Base-by-base conservation (phyloP, 2,329 filamentous ascomycete genomes). In the Aspergillus vadensis region DNA sequence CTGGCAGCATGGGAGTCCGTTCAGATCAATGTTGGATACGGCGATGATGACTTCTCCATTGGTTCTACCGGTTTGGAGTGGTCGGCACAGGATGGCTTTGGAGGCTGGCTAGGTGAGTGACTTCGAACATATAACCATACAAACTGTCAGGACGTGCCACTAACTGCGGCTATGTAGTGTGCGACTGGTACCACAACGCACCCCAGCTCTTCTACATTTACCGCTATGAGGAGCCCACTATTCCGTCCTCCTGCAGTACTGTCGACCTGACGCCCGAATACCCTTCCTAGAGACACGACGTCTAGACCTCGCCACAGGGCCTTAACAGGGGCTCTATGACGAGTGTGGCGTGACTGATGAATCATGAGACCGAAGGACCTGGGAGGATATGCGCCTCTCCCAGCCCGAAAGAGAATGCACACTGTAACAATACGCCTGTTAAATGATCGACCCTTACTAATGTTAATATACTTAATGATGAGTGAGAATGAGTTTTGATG, bases 171-270 rank as follows among this genome's bases (percentile, higher is more conserved):
- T 44, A 15, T 52, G 38, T 57, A 78, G 76, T 75, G 7, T 79
- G 76, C 61, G 72, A 78, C 54, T 78, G 76, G 76, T 72, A 65
- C 62, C 76, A 79, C 65, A 72, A 72, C 39, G 69, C 67, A 19
- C 76, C 76, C 25, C 76, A 79, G 62, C 69, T 79, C 8, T 79
- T 78, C 70, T 78, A 73, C 63, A 53, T 75, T 7, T 65, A 72
- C 58, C 39, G 64, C 12, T 69, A 65, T 49, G 65, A 69, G 48
- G 27, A 61, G 4, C 27, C 70, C 15, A 57, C 54, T 0, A 64
- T 72, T 17, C 75, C 76, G 9, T 68, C 62, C 30, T 73, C 69
- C 65, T 78, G 76, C 67, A 73, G 70, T 58, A 69, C 64, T 63
- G 74, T 74, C 32, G 59, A 70, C 17, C 63, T 78, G 43, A 61